phyloP scores from a whole-genome alignment of 73 alveolate genomes.

The Tetrahymena malaccensis region DNA sequence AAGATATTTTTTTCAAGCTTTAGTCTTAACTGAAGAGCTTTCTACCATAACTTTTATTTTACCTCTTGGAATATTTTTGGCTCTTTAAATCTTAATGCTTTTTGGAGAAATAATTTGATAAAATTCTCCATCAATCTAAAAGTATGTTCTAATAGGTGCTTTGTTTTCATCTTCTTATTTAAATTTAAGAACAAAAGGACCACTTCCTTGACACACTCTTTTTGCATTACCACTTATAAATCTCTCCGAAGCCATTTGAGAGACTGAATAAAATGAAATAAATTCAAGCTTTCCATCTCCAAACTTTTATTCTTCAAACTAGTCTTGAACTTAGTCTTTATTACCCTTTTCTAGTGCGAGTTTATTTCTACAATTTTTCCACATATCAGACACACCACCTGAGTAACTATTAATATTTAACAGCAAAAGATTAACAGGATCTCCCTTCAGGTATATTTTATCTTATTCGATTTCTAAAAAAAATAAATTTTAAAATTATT shows the following conservation, averaged over 20 bases:
- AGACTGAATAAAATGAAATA: slow-evolving; percentile 35
- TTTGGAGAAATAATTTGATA: slow-evolving; percentile 17
- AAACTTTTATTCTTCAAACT: slow-evolving; percentile 13
- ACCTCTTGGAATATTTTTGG: neutral
- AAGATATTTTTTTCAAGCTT: neutral
- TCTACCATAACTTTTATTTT: neutral
- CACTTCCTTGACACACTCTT: slow-evolving; percentile 52
- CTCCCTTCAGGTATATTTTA: neutral
- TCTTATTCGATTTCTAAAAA: neutral
- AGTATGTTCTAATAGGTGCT: slow-evolving; percentile 39
- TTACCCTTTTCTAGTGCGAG: neutral
- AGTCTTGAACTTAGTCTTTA: neutral
- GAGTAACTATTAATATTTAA: slow-evolving; percentile 73
- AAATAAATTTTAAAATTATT: neutral
- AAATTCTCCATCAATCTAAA: slow-evolving; percentile 73
- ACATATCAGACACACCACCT: slow-evolving; percentile 80
- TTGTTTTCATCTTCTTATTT: slow-evolving; percentile 3
- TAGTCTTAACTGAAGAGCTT: neutral
- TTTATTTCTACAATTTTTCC: slow-evolving; percentile 53
- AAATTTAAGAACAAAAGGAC: slow-evolving; percentile 46
- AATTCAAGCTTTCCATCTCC: slow-evolving; percentile 67
- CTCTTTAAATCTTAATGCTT: neutral
- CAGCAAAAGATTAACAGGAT: slow-evolving; percentile 14
- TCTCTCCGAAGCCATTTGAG: slow-evolving; percentile 42
- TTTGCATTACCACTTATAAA: slow-evolving; percentile 43